These are phyloP conservation scores for Aspergillus piperis DNA, from an alignment of 2,329 filamentous ascomycete genomes.

Conservation along the genomic window DNA sequence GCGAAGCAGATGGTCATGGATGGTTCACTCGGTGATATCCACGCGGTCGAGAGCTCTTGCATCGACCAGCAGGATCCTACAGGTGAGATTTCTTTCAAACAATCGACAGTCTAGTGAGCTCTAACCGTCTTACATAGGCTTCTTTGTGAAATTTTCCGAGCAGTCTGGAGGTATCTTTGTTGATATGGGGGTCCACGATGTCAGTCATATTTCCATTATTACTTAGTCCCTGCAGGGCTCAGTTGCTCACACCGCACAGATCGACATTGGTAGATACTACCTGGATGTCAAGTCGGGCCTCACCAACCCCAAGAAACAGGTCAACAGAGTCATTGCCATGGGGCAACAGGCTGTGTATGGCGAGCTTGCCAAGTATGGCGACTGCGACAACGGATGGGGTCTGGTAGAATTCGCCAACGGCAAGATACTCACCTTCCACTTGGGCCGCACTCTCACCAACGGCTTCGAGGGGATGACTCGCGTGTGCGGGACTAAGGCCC, in stretches of 20 bases:
- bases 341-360: constrained; percentile 10
- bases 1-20: constrained; percentile 6
- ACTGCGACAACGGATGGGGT: constrained; percentile 30
- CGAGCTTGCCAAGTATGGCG: constrained; percentile 10
- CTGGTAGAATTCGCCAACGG: constrained; percentile 42
- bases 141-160: constrained; percentile 37
- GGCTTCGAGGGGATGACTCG: constrained; percentile 38
- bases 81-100: not conserved
- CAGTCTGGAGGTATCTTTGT: constrained; percentile 38
- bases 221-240: not conserved
- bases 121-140: constrained; percentile 19
- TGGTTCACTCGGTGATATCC: constrained; percentile 3
- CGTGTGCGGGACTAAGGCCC: constrained; percentile 39
- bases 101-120: not conserved
- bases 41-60: constrained; percentile 10
- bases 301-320: constrained; percentile 12
- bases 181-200: constrained; percentile 36
- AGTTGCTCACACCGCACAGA: not conserved
- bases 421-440: constrained; percentile 38
- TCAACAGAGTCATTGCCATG: constrained; percentile 12
- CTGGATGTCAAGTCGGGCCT: constrained; percentile 11
- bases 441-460: constrained; percentile 41
- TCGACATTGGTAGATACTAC: constrained; percentile 10
- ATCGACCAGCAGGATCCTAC: constrained; percentile 12
- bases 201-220: constrained; percentile 25